Evolutionary conservation across 2,329 filamentous ascomycete genomes (phyloP).

Genomic region (Fusarium nanum): DNA sequence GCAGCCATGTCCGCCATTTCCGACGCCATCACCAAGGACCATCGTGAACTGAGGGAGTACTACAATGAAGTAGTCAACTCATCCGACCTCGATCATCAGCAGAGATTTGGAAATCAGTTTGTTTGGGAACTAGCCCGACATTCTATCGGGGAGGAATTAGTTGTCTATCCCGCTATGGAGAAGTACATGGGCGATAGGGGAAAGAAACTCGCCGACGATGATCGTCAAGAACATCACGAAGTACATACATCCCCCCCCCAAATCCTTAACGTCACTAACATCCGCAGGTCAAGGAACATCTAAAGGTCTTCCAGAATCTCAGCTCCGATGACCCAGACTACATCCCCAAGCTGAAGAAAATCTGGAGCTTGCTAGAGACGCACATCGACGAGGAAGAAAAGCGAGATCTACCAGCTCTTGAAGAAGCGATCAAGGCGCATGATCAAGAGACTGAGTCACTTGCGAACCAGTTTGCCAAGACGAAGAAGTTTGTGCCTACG

Average conservation of each 20-base stretch:
- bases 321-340: slow-evolving; percentile 55
- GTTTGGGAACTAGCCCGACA: slow-evolving; percentile 62
- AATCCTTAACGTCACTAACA: background rate
- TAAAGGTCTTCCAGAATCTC: slow-evolving; percentile 63
- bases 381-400: slow-evolving; percentile 65
- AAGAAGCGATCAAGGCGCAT: slow-evolving; percentile 52
- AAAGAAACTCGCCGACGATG: slow-evolving; percentile 57
- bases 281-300: slow-evolving; percentile 61
- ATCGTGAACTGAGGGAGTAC: slow-evolving; percentile 51
- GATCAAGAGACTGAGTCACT: slow-evolving; percentile 44
- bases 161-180: slow-evolving; percentile 67
- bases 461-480: slow-evolving; percentile 57
- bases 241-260: slow-evolving; percentile 44
- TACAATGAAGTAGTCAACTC: slow-evolving; percentile 56
- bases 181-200: slow-evolving; percentile 58
- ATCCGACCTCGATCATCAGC: slow-evolving; percentile 52
- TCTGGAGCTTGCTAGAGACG: slow-evolving; percentile 57
- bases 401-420: slow-evolving; percentile 61
- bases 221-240: slow-evolving; percentile 59
- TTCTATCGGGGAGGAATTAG: slow-evolving; percentile 60
- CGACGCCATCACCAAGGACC: slow-evolving; percentile 46
- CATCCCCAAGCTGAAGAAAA: slow-evolving; percentile 54
- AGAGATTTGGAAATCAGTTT: slow-evolving; percentile 60
- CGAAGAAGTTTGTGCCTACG: slow-evolving; percentile 65
- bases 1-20: slow-evolving; percentile 33